Evolutionary conservation across 2,329 filamentous ascomycete species (phyloP), one percentile per base, ranked within the genome.

Genomic region (Stagonosporopsis chrysanthemi): DNA sequence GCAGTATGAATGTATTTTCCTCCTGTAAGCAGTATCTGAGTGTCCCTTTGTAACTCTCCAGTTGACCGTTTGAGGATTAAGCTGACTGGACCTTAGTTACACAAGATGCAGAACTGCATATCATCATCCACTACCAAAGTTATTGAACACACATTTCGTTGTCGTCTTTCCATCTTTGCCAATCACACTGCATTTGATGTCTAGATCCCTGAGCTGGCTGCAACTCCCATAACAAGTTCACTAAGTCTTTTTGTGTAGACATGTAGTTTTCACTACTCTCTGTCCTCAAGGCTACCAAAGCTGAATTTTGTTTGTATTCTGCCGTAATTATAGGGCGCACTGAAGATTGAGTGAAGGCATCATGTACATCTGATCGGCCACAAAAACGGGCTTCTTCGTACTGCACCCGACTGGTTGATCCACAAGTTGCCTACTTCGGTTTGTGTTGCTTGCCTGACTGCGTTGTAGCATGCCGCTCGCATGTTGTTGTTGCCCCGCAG

Each of bases 61-160:
- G 4, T 31, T 31, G 26, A 5, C n/a, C 7, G 6, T 12, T 14
- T 4, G n/a, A 19, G 19, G 6, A 19, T 35, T 35, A 2, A 22
- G 14, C 52, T 55, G 35, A 50, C 45, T 6, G 3, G 0, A 17
- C 8, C n/a, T 2, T 31, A 56, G 52, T 50, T 33, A 22, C n/a
- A 23, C 31, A 26, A 39, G 24, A 56, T 28, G 40, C 52, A 33
- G 35, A 26, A 1, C 11, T 56, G 26, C 33, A 17, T 8, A 56
- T 50, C 4, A 15, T 4, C 22, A 7, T 56, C 36, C 45, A 8
- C 14, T 50, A 50, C 17, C 45, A 45, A 45, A 41, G 26, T 14
- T 45, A 39, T 35, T 49, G 40, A 56, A 14, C 24, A 23, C 9
- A 12, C 17, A 48, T 14, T 22, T 22, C 23, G 23, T 17, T 3